Evolutionary conservation across 371 early-diverging fungal genomes (phyloP).

Genomic region (Rhizopus delemar): DNA sequence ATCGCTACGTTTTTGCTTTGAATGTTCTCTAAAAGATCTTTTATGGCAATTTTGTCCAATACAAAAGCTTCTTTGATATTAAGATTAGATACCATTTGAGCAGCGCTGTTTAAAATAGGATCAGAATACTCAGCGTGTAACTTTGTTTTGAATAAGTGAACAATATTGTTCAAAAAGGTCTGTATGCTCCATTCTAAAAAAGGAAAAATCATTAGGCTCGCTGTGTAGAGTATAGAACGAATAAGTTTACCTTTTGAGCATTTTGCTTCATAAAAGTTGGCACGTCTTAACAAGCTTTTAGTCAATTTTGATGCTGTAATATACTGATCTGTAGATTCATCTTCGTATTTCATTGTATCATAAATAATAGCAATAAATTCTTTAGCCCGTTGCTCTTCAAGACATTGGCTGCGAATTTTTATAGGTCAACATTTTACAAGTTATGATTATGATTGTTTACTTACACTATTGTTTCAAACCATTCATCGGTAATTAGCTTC

Average conservation of each 20-base stretch:
- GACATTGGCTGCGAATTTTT: constrained; percentile 27
- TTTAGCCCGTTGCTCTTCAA: constrained; percentile 19
- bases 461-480: constrained; percentile 56
- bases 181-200: constrained; percentile 25
- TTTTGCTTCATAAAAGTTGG: constrained; percentile 60
- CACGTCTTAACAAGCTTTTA: constrained; percentile 46
- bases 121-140: constrained; percentile 13
- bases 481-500: constrained; percentile 58
- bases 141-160: constrained; percentile 17
- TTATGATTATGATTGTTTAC: constrained; percentile 7
- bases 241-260: constrained; percentile 46
- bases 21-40: neutral
- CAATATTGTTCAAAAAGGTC: constrained; percentile 19
- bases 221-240: neutral
- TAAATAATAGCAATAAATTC: constrained; percentile 22
- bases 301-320: constrained; percentile 38
- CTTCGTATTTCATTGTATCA: constrained; percentile 15
- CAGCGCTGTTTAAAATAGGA: constrained; percentile 14
- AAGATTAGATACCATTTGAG: constrained; percentile 10
- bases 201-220: constrained; percentile 1
- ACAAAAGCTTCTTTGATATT: constrained; percentile 1
- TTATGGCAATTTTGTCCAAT: constrained; percentile 1
- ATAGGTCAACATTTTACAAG: too few species aligned
- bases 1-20: constrained; percentile 5
- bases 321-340: neutral